Base-by-base conservation (phyloP, 1,284 basidiomycete species). In the Trichosporon asahii region DNA sequence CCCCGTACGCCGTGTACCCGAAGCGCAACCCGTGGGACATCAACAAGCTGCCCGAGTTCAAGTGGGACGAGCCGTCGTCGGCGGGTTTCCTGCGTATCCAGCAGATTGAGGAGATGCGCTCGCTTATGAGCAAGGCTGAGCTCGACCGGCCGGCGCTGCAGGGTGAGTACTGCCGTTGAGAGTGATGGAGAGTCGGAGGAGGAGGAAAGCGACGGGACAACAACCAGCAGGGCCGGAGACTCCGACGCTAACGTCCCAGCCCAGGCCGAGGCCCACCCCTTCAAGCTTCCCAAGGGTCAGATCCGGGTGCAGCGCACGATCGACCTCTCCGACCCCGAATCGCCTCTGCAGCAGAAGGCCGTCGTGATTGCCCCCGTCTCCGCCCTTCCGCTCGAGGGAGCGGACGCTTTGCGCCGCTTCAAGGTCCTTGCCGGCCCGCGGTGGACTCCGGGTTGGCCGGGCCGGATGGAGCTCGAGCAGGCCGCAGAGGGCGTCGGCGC, bases 401-500 rank as follows among this genome's bases (percentile, higher is more conserved):
- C 87, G 14, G 82, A 85, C 31, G 91, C 93, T 3, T 81, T 90
- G 11, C 90, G 93, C 79, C 91, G 90, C 78, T 84, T 93, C 79
- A 92, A 93, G 79, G 84, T 95, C 1, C 85, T 95, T 27, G 91
- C 93, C 23, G 94, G 93, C 18, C 85, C 89, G 27, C 86, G 94
- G 68, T 95, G 93, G 93, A 88, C 89, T 15, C 89, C 88, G 4
- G 86, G 88, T 29, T 88, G 89, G 31, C 91, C 92, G 2, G 80
- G 78, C 25, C 69, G 69, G 25, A 53, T 18, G 49, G 18, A 14
- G 40, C 67, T 31, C 76, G 18, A 78, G 73, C 68, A 76, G 18
- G 53, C 72, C 14, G 25, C 64, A 29, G 66, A 67, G 9, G 23
- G 57, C 80, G 83, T 75, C 33, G 88, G 87, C 76, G 86, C 85